phyloP scores from a whole-genome alignment of 2,329 filamentous ascomycete species.

The Magnaporthiopsis rhizophila region DNA sequence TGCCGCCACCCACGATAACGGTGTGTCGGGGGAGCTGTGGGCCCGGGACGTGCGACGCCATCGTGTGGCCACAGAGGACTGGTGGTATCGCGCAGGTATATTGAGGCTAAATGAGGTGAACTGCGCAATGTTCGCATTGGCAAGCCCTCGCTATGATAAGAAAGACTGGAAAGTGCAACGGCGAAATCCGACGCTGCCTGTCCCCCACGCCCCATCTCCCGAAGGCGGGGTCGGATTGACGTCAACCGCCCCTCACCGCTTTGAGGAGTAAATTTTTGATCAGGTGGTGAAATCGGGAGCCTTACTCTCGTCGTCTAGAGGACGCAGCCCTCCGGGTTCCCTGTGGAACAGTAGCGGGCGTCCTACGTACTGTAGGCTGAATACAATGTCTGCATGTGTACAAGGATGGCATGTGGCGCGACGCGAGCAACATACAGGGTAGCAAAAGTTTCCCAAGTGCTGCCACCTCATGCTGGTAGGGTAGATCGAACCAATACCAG shows the following conservation, averaged over 20 bases:
- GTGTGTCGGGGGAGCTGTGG: slow-evolving; percentile 26
- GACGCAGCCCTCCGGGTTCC: too few species aligned
- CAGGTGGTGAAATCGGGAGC: neutral
- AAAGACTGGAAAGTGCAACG: neutral
- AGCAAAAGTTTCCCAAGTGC: too few species aligned
- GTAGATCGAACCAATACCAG: too few species aligned
- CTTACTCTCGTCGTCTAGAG: too few species aligned
- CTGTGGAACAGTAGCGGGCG: too few species aligned
- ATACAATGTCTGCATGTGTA: too few species aligned
- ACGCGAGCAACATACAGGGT: too few species aligned
- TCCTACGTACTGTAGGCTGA: too few species aligned
- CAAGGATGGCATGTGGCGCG: too few species aligned
- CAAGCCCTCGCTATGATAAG: neutral
- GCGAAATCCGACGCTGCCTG: neutral
- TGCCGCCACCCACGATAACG: slow-evolving; percentile 61
- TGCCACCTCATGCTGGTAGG: too few species aligned
- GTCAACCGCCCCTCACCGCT: neutral
- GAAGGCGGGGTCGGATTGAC: neutral
- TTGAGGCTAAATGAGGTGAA: neutral
- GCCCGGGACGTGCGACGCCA: neutral
- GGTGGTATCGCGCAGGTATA: neutral
- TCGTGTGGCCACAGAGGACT: neutral
- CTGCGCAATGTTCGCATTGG: neutral
- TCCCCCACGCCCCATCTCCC: neutral
- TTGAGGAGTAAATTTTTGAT: neutral